Evolutionary conservation across 768 basidiomycete genomes (phyloP), one percentile per base, ranked within the genome.

Genomic region (Lactarius sp.): DNA sequence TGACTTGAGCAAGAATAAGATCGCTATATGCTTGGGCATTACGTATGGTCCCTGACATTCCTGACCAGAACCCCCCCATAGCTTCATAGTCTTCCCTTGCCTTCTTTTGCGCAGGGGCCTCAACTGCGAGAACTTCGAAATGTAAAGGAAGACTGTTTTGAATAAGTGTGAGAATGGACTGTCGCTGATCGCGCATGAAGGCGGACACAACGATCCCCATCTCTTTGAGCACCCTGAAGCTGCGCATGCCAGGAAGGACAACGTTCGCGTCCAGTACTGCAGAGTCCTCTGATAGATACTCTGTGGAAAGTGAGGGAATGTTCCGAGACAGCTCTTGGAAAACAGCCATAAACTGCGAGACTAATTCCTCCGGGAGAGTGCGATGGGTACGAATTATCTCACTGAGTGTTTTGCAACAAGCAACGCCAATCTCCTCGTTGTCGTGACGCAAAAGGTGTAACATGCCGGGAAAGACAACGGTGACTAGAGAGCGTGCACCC

Each of bases 171-270:
- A 81, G 76, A 56, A 92, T 85, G 64, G 89, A 73, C 8, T 78
- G 75, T 50, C 87, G 83, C 68, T 92, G 88, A 44, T 84, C 82
- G 74, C 98, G 96, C 65, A 90, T 87, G 75, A 97, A 89, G 33
- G 94, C 85, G 34, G 94, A 90, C 72, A 96, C 85, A 13, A 92
- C 86, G 79, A 95, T 88, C 6, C 91, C 91, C 80, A 96, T 89
- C 76, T 99, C 97, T 14, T 91, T 87, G 12, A 98, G 78, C 10
- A 97, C 90, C 75, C 97, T 98, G 80, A 97, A 94, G 72, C 93
- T 95, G 62, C 85, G 84, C 59, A 87, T 83, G 52, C 88, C 86
- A 8, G 85, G 85, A n/a, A 88, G 76, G 42, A 87, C 77, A 18
- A 77, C 70, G 58, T 84, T 85, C 20, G 78, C 64, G 67, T 92